Percentiles rank a stretch among this genome's conserved stretches.
These are phyloP conservation scores for Cercospora nicotianae DNA, from an alignment of 2,329 filamentous ascomycete species.

Conservation along the genomic window DNA sequence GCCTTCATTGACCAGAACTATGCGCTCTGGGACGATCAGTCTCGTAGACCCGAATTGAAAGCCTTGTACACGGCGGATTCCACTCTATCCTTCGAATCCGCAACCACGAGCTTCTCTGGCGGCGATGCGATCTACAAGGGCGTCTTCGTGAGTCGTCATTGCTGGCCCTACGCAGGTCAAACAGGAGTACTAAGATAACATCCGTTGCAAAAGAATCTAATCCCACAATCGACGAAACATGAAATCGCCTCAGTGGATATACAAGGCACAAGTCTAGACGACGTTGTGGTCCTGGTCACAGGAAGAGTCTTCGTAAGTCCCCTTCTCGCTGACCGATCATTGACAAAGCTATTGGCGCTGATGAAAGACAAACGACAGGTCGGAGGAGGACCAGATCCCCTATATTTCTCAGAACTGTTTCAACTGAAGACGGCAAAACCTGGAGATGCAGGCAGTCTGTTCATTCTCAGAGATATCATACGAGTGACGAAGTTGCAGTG, in stretches of 20 bases:
- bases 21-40: slow-evolving; percentile 1
- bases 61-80: neutral
- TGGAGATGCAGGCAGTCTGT: neutral
- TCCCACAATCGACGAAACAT: neutral
- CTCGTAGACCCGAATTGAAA: neutral
- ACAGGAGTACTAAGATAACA: neutral
- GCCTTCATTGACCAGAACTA: slow-evolving; percentile 5
- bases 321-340: neutral
- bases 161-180: too few relatives aligned
- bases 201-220: neutral
- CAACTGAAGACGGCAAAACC: neutral
- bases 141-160: neutral
- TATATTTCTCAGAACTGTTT: slow-evolving; percentile 8
- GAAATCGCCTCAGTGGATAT: slow-evolving; percentile 6
- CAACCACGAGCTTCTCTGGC: neutral
- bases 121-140: slow-evolving; percentile 2
- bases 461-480: slow-evolving; percentile 1
- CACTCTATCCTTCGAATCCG: neutral
- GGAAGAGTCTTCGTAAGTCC: slow-evolving; percentile 4
- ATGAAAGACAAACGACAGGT: neutral
- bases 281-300: slow-evolving; percentile 4
- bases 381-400: neutral
- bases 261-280: neutral
- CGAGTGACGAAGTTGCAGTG: slow-evolving; percentile 9
- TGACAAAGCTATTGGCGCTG: neutral